Evolutionary conservation across 176 grass and related monocot species (phyloP), one percentile per base, ranked within the genome.

Genomic region (Phragmites australis): DNA sequence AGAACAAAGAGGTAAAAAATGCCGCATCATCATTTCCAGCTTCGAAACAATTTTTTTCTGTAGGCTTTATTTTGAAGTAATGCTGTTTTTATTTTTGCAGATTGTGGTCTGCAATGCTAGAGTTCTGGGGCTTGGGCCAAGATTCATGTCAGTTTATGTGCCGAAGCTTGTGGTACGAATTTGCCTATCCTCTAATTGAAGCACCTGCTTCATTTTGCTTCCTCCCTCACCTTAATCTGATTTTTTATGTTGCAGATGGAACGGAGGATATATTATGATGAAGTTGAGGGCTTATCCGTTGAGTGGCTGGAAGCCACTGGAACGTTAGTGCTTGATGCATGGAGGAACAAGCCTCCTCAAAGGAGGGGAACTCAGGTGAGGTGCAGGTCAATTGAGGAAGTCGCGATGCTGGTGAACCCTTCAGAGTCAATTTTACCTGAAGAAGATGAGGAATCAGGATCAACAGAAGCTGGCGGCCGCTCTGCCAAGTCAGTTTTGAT

Each of bases 181-280:
- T 66, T 51, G n/a, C 50, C 37, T 72, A 48, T 70, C 23, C 39
- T 93, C 34, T 80, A 50, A 55, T 83, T 16, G 3, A 26, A 72
- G 15, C 21, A 10, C 65, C 40, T 63, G 10, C 52, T 81, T 52
- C 14, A 14, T 60, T 14, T 26, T 30, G 23, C 58, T 68, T 75
- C 17, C 51, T 63, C 23, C 39, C 25, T 45, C 54, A 9, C 68
- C 59, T 87, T 49, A 75, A 46, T 52, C 18, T 73, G 41, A 56
- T 89, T 82, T 89, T 82, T 84, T 78, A 45, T 85, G 45, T 22
- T 85, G 65, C 80, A 98, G 96, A 88, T 91, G 45, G 96, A 98
- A 83, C 89, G 88, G 39, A 85, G 96, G 76, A 89, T 98, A 92
- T 91, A 93, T 78, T 94, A 98, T 86, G 92, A 98, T 69, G 96